Percentiles rank a stretch among this genome's conserved stretches.
Evolutionary conservation across 495 filamentous ascomycete genomes (phyloP).

Genomic region (Hypoxylon crocopeplum): DNA sequence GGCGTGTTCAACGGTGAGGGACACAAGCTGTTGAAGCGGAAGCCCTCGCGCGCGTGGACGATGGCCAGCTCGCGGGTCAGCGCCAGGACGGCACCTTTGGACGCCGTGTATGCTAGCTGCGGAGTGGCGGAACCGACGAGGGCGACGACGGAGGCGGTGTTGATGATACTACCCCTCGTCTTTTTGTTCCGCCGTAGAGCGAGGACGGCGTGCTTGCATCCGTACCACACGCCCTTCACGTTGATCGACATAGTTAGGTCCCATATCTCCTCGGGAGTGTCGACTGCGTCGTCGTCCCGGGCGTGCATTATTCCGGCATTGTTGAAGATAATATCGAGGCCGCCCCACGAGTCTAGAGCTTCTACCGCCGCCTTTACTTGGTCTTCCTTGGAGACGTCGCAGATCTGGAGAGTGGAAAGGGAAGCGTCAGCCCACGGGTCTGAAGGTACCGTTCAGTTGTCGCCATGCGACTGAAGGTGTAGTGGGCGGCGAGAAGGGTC

Average conservation of each 20-base stretch:
- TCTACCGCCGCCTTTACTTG: constrained; percentile 76
- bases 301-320: constrained; percentile 98
- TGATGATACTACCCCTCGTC: constrained; percentile 82
- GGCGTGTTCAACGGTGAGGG: constrained; percentile 89
- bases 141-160: constrained; percentile 92
- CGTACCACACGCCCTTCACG: constrained; percentile 98
- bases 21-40: constrained; percentile 90
- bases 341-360: constrained; percentile 80
- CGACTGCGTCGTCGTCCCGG: constrained; percentile 82
- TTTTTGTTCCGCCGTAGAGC: constrained; percentile 83
- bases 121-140: constrained; percentile 93
- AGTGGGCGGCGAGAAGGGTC: no score
- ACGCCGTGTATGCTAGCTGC: constrained; percentile 93
- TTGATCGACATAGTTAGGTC: constrained; percentile 94
- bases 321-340: constrained; percentile 97
- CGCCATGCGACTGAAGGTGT: no score
- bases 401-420: constrained; percentile 44
- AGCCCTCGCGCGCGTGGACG: constrained; percentile 82
- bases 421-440: no score
- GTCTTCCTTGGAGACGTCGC: constrained; percentile 72
- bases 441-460: no score
- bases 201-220: constrained; percentile 89
- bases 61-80: constrained; percentile 83
- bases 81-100: constrained; percentile 91
- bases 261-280: constrained; percentile 91